phyloP scores from a whole-genome alignment of 805 yeast genomes.

The Yueomyces sp. region DNA sequence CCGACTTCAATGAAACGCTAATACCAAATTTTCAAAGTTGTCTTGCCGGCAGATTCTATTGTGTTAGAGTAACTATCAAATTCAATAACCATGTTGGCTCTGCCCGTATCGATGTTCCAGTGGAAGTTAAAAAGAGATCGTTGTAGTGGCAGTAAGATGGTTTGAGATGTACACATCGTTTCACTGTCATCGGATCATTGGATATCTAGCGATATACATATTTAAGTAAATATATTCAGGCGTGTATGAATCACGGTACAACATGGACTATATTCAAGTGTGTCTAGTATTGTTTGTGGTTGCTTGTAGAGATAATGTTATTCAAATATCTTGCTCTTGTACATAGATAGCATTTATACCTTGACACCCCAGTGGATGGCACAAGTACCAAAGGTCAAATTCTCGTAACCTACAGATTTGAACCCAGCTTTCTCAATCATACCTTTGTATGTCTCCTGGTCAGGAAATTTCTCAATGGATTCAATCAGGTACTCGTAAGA shows the following conservation, averaged over 20 bases:
- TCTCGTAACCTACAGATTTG: conserved; percentile 87
- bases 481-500: conserved; percentile 95
- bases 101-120: conserved; percentile 25
- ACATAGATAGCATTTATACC: conserved; percentile 28
- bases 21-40: conserved; percentile 55
- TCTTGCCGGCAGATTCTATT: conserved; percentile 44
- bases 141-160: too few species aligned
- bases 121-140: conserved; percentile 22
- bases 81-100: conserved; percentile 26
- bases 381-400: conserved; percentile 87
- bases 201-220: conserved; percentile 3
- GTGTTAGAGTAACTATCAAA: conserved; percentile 34
- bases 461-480: conserved; percentile 82
- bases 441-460: conserved; percentile 75
- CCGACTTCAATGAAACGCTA: conserved; percentile 35
- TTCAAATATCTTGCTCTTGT: too few species aligned
- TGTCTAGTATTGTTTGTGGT: too few species aligned
- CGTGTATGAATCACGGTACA: too few species aligned
- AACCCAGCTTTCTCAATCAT: conserved; percentile 96
- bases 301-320: too few species aligned
- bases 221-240: not conserved
- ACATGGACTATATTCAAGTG: too few species aligned
- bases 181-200: too few species aligned
- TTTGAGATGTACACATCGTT: too few species aligned
- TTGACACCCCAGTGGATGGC: conserved; percentile 94